Evolutionary conservation across 2,329 filamentous ascomycete genomes (phyloP).

Genomic region (Ophiostoma populinum): DNA sequence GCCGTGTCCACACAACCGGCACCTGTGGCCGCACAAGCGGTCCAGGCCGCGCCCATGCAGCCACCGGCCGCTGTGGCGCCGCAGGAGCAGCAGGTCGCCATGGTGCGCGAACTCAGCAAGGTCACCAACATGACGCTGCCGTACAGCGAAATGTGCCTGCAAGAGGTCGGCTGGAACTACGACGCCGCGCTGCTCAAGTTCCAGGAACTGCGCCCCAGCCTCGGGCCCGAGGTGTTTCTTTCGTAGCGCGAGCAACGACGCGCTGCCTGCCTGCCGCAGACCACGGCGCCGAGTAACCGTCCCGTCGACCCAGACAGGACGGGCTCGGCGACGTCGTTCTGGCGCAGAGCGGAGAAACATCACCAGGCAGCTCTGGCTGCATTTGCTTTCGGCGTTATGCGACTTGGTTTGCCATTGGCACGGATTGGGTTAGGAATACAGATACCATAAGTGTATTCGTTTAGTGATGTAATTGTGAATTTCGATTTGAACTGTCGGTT

Average conservation of each 20-base stretch:
- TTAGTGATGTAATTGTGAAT: no score
- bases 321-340: no score
- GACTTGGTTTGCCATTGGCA: no score
- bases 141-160: conserved; percentile 67
- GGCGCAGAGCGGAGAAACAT: no score
- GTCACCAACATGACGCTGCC: conserved; percentile 65
- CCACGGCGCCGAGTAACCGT: no score
- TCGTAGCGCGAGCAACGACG: not conserved
- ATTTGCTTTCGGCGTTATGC: no score
- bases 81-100: conserved; percentile 41
- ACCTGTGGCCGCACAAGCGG: conserved; percentile 16
- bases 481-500: no score
- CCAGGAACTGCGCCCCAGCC: conserved; percentile 32
- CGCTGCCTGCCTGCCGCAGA: no score
- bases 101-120: conserved; percentile 58
- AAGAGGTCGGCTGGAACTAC: conserved; percentile 65
- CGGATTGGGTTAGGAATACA: no score
- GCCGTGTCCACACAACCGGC: conserved; percentile 7
- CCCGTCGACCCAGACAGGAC: no score
- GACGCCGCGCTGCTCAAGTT: conserved; percentile 60
- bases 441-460: no score
- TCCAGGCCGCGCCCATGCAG: conserved; percentile 29
- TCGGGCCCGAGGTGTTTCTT: conserved; percentile 1
- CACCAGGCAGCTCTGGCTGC: no score
- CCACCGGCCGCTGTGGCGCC: conserved; percentile 9